Conservation (phyloP, 768 basidiomycete species). For the Xerocomellus dryophilus region DNA sequence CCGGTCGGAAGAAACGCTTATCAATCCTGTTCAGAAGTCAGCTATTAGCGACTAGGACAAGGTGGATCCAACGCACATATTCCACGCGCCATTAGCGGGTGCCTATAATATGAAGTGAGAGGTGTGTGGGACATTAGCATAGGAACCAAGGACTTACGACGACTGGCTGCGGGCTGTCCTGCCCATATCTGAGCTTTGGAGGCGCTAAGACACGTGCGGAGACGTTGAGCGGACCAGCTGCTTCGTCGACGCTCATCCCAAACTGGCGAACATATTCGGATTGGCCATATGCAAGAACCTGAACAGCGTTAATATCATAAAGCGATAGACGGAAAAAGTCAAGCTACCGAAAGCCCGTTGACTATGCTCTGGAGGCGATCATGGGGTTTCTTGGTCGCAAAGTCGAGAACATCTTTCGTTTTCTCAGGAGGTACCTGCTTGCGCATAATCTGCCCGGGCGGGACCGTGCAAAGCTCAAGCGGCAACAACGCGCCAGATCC, state of each 20-base stretch:
- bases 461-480: constrained; percentile 62
- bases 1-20: constrained; percentile 63
- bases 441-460: constrained; percentile 65
- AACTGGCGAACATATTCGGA: constrained; percentile 75
- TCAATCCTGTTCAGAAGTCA: constrained; percentile 51
- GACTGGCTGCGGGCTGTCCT: constrained; percentile 49
- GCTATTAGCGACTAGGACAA: neutral
- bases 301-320: neutral
- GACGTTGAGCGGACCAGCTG: constrained; percentile 51
- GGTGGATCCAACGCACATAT: constrained; percentile 49
- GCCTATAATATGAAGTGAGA: constrained; percentile 34
- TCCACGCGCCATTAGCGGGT: constrained; percentile 73
- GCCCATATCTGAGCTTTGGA: constrained; percentile 66
- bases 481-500: constrained; percentile 62
- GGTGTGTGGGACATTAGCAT: neutral
- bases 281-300: constrained; percentile 68
- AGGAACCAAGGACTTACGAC: constrained; percentile 43
- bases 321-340: neutral
- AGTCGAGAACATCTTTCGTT: constrained; percentile 58
- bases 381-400: constrained; percentile 61
- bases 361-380: constrained; percentile 56
- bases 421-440: constrained; percentile 70
- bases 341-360: constrained; percentile 49
- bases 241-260: constrained; percentile 58
- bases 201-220: constrained; percentile 61